Percentiles rank a stretch among this genome's conserved stretches.
phyloP scores from a whole-genome alignment of 2,329 filamentous ascomycete genomes.

The Fusarium bulbicola region DNA sequence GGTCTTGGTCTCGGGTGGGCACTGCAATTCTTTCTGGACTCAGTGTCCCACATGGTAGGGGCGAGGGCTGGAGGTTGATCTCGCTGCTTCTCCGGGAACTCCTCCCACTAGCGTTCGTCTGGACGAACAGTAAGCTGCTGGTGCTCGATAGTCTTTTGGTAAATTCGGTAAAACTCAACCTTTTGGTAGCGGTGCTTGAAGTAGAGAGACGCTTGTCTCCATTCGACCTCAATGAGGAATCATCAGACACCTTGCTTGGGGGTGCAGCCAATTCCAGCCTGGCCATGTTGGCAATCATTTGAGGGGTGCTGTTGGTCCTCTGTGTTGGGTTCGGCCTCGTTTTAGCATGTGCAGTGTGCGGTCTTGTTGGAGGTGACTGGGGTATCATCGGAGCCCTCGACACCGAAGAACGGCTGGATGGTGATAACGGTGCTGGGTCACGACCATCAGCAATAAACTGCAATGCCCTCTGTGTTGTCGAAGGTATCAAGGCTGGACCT shows the following conservation, averaged over 20 bases:
- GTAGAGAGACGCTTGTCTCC: conserved; percentile 61
- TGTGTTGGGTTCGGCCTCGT: conserved; percentile 55
- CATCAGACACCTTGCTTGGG: conserved; percentile 45
- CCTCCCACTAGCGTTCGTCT: conserved; percentile 62
- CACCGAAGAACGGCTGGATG: conserved; percentile 47
- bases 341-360: conserved; percentile 64
- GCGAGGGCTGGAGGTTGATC: conserved; percentile 51
- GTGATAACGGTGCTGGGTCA: conserved; percentile 44
- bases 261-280: conserved; percentile 37
- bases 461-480: conserved; percentile 59
- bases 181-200: conserved; percentile 65
- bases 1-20: conserved; percentile 47
- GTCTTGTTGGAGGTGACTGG: conserved; percentile 50
- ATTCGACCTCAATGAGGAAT: conserved; percentile 44
- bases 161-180: conserved; percentile 69
- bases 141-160: conserved; percentile 69
- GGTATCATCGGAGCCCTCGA: conserved; percentile 39
- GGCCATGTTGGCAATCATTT: conserved; percentile 48
- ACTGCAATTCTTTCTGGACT: conserved; percentile 51
- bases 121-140: conserved; percentile 66
- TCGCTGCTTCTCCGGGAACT: conserved; percentile 61
- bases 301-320: conserved; percentile 59
- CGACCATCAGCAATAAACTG: conserved; percentile 60
- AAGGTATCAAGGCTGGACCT: conserved; percentile 51
- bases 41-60: conserved; percentile 52